phyloP scores from a whole-genome alignment of 2,329 filamentous ascomycete genomes.

The Trichoderma pleuroti region DNA sequence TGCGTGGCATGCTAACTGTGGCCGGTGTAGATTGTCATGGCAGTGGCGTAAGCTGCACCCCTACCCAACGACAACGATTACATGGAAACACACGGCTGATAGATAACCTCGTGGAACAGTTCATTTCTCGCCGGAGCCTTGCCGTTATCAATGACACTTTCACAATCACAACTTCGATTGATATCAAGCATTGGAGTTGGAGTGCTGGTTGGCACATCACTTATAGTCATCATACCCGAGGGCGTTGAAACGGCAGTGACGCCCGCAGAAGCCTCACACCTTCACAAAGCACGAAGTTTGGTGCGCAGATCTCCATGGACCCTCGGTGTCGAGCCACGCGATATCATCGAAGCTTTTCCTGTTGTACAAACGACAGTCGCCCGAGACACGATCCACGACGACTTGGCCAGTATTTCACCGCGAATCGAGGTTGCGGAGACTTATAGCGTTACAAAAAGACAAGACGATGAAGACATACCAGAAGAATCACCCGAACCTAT shows the following conservation, averaged over 20 bases:
- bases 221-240: constrained; percentile 97
- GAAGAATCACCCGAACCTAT: constrained; percentile 11
- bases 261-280: constrained; percentile 40
- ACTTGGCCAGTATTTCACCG: background rate
- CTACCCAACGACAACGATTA: background rate
- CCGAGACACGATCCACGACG: background rate
- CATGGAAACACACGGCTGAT: background rate
- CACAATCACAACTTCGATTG: constrained; percentile 79
- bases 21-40: constrained; percentile 50
- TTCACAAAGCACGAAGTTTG: constrained; percentile 35
- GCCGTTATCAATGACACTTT: constrained; percentile 83
- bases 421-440: constrained; percentile 9
- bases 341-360: constrained; percentile 26
- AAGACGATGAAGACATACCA: constrained; percentile 14
- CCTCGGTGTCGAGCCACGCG: constrained; percentile 26
- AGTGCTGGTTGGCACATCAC: constrained; percentile 86
- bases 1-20: background rate
- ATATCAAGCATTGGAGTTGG: constrained; percentile 92
- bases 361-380: constrained; percentile 19
- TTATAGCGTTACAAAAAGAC: background rate
- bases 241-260: constrained; percentile 86
- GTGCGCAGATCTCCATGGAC: constrained; percentile 33
- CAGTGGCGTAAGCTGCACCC: constrained; percentile 48
- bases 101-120: constrained; percentile 43
- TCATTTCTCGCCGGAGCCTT: constrained; percentile 92